phyloP scores from a whole-genome alignment of 2,329 filamentous ascomycete species.

The Colletotrichum sansevieriae region DNA sequence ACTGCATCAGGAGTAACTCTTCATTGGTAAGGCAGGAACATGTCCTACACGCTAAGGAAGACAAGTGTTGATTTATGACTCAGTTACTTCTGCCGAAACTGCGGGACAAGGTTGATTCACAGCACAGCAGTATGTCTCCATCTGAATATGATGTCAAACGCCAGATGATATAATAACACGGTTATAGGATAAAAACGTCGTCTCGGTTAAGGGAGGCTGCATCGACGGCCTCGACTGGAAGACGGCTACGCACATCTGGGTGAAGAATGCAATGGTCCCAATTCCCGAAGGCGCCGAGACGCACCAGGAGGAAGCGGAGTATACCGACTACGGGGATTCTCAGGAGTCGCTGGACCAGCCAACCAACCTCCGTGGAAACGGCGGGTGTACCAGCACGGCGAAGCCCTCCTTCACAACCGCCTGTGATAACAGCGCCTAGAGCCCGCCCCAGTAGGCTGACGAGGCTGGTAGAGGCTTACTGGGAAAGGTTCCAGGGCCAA shows the following conservation, averaged over 20 bases:
- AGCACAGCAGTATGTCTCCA: constrained; percentile 62
- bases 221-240: constrained; percentile 73
- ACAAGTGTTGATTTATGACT: not conserved
- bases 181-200: constrained; percentile 66
- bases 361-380: constrained; percentile 52
- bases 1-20: constrained; percentile 69
- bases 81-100: constrained; percentile 75
- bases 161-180: not conserved
- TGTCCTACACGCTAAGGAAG: not conserved
- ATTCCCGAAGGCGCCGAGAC: constrained; percentile 74
- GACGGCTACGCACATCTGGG: constrained; percentile 76
- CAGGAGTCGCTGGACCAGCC: constrained; percentile 65
- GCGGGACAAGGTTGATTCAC: constrained; percentile 76
- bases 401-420: constrained; percentile 41
- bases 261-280: constrained; percentile 74
- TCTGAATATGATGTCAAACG: not conserved
- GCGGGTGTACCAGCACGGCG: constrained; percentile 34
- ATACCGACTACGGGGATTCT: constrained; percentile 56
- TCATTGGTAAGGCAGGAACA: constrained; percentile 62
- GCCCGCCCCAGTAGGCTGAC: not conserved
- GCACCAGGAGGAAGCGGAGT: constrained; percentile 65
- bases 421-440: constrained; percentile 48
- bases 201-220: constrained; percentile 77
- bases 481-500: no score
- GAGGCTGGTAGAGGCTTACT: not conserved